Conservation (phyloP, 768 basidiomycete species). For the Suillus luteus region DNA sequence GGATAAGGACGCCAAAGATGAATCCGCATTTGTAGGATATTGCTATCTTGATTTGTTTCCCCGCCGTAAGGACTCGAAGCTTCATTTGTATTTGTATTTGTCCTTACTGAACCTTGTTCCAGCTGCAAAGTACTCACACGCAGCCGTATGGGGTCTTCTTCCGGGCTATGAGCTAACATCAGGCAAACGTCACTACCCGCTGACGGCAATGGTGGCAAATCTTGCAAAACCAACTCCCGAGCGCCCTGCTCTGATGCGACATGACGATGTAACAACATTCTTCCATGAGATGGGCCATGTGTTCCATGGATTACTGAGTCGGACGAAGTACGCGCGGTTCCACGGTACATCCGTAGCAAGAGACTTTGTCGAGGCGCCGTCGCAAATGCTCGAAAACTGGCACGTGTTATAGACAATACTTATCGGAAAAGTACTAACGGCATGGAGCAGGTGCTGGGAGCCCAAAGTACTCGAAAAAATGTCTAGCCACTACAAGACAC, state of each 20-base stretch:
- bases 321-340: slow-evolving; percentile 73
- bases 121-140: slow-evolving; percentile 84
- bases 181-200: slow-evolving; percentile 68
- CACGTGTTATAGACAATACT: slow-evolving; percentile 25
- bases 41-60: slow-evolving; percentile 90
- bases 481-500: slow-evolving; percentile 74
- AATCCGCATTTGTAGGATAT: slow-evolving; percentile 76
- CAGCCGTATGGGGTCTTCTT: slow-evolving; percentile 80
- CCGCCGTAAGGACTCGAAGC: slow-evolving; percentile 49
- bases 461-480: slow-evolving; percentile 72
- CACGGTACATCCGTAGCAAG: slow-evolving; percentile 80
- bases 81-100: slow-evolving; percentile 8
- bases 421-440: background rate
- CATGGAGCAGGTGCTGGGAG: slow-evolving; percentile 69
- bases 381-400: slow-evolving; percentile 95
- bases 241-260: slow-evolving; percentile 83
- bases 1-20: slow-evolving; percentile 74
- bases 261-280: slow-evolving; percentile 86
- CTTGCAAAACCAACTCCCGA: slow-evolving; percentile 82
- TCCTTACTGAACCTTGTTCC: background rate
- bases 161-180: slow-evolving; percentile 60
- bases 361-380: slow-evolving; percentile 89
- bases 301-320: slow-evolving; percentile 69
- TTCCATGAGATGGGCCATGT: slow-evolving; percentile 90
- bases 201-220: slow-evolving; percentile 88